Evolutionary conservation across 306 rosid genomes (phyloP).

Genomic region (Rubus parviflorus): DNA sequence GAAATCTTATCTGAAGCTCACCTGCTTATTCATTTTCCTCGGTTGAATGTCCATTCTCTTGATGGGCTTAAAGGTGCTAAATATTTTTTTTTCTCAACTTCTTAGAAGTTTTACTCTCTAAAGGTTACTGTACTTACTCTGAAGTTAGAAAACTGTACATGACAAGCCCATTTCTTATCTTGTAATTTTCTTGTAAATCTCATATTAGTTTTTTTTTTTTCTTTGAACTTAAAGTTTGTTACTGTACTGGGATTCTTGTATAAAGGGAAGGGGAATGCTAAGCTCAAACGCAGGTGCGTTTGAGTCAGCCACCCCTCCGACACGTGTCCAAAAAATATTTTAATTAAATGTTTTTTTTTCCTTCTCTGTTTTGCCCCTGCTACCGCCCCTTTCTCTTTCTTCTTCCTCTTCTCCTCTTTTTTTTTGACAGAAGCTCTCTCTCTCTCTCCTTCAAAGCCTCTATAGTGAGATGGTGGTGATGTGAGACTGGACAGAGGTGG

Average conservation of each 20-base stretch:
- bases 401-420: too few relatives aligned
- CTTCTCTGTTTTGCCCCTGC: too few relatives aligned
- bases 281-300: too few relatives aligned
- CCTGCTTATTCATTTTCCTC: conserved; percentile 14
- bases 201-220: conserved; percentile 14
- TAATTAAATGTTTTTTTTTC: too few relatives aligned
- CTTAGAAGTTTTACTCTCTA: background rate
- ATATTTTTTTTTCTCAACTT: conserved; percentile 8
- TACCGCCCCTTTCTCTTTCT: too few relatives aligned
- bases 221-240: conserved; percentile 13
- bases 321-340: too few relatives aligned
- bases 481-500: too few relatives aligned
- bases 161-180: conserved; percentile 21
- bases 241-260: background rate
- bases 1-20: conserved; percentile 26
- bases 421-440: too few relatives aligned
- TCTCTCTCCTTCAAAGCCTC: too few relatives aligned
- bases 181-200: conserved; percentile 38
- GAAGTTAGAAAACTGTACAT: conserved; percentile 37
- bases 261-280: too few relatives aligned
- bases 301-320: too few relatives aligned
- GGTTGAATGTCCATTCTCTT: conserved; percentile 21
- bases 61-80: conserved; percentile 4
- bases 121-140: conserved; percentile 1
- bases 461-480: too few relatives aligned